Conservation (phyloP, 2,329 filamentous ascomycete genomes). For the Pseudogymnoascus sp. region DNA sequence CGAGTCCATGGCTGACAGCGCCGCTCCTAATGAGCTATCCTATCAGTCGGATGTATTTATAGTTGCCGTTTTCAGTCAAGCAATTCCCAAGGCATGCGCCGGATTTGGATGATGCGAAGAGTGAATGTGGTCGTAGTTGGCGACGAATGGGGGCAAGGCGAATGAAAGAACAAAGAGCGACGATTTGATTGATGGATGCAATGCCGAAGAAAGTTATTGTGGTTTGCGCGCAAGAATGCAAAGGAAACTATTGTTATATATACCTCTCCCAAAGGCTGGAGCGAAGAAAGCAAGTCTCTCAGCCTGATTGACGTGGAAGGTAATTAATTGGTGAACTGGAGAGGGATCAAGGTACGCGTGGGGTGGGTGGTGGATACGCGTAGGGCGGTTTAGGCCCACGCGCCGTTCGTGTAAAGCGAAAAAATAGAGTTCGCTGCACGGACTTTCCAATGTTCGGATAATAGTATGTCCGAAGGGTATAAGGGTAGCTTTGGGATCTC, state of each 20-base stretch:
- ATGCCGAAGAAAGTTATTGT: neutral
- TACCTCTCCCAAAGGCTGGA: neutral
- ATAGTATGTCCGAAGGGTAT: neutral
- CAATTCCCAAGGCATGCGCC: neutral
- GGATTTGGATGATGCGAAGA: neutral
- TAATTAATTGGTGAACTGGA: neutral
- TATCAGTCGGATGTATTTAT: neutral
- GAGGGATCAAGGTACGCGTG: neutral
- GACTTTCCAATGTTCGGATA: neutral
- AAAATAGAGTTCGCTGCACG: neutral
- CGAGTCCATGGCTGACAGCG: neutral
- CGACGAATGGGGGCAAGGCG: neutral
- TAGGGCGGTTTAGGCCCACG: neutral
- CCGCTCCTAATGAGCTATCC: neutral
- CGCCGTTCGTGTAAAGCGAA: neutral
- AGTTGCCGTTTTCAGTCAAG: neutral
- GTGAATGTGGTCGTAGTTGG: neutral
- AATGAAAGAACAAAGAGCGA: neutral
- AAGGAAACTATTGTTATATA: neutral
- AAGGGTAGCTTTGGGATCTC: neutral
- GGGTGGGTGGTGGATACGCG: slow-evolving; percentile 2
- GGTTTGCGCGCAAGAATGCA: neutral
- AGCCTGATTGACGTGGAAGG: neutral
- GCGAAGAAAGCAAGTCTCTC: slow-evolving; percentile 4
- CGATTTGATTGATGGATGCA: neutral